A percentile compares a stretch with the other conserved stretches of the same genome.
Evolutionary conservation across 805 yeast genomes (phyloP).

Genomic region (Torulaspora microellipsoides): DNA sequence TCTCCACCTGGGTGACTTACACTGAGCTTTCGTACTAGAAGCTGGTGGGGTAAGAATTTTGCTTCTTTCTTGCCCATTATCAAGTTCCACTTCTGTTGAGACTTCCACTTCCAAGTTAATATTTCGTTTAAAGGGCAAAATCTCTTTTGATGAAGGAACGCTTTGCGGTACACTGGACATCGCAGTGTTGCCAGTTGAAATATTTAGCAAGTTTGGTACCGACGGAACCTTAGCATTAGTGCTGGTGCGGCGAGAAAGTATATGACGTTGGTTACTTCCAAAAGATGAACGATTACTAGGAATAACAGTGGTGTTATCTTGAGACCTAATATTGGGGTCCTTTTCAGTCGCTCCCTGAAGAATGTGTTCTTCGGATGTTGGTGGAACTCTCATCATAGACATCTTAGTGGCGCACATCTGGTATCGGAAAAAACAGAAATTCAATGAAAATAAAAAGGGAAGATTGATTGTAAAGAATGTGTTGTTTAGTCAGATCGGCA

Average conservation of each 20-base stretch:
- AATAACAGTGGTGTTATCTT: too few relatives aligned
- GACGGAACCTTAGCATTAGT: conserved; percentile 7
- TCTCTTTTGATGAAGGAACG: background rate
- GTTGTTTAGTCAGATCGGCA: too few relatives aligned
- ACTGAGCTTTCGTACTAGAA: conserved; percentile 7
- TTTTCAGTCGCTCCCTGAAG: background rate
- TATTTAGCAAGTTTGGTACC: conserved; percentile 11
- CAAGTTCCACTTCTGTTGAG: background rate
- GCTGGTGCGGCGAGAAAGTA: conserved; percentile 8
- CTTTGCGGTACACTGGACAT: background rate
- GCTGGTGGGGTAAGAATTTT: conserved; percentile 10
- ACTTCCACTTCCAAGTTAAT: background rate
- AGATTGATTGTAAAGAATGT: too few relatives aligned
- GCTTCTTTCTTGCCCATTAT: conserved; percentile 2
- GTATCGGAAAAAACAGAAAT: background rate
- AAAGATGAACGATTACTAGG: background rate
- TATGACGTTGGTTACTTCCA: conserved; percentile 4
- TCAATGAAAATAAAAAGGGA: too few relatives aligned
- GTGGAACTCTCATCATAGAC: conserved; percentile 9
- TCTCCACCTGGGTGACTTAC: conserved; percentile 9
- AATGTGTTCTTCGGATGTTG: conserved; percentile 5
- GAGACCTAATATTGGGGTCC: too few relatives aligned
- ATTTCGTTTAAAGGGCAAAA: background rate
- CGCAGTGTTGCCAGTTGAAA: conserved; percentile 2
- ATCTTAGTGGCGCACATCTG: conserved; percentile 15